Percentiles rank a stretch among this genome's conserved stretches.
Conservation (phyloP, 495 filamentous ascomycete species). For the Hypoxylon subgilvum region DNA sequence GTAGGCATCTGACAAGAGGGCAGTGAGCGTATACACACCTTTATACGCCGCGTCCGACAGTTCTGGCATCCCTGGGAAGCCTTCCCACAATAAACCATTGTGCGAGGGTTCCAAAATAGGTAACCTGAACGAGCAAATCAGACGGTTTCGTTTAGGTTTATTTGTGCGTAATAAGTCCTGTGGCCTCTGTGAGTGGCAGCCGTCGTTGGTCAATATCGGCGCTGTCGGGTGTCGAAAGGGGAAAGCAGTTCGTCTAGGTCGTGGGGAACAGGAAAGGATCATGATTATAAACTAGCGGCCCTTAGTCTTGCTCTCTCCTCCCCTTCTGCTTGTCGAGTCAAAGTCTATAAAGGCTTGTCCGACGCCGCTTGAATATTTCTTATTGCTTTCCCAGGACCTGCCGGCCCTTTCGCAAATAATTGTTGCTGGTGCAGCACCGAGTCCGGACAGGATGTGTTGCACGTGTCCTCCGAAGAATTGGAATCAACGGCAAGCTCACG, state of each 20-base stretch:
- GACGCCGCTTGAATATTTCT: conserved; percentile 4
- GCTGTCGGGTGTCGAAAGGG: conserved; percentile 41
- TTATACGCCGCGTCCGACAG: conserved; percentile 70
- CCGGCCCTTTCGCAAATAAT: not conserved
- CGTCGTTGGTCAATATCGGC: conserved; percentile 30
- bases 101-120: conserved; percentile 38
- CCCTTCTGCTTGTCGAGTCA: conserved; percentile 3
- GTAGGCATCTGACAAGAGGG: conserved; percentile 14
- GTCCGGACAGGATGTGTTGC: conserved; percentile 21
- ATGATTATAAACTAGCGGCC: conserved; percentile 35
- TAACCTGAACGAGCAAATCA: conserved; percentile 39
- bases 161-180: conserved; percentile 23
- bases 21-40: conserved; percentile 48
- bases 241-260: conserved; percentile 43
- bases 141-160: conserved; percentile 16
- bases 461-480: conserved; percentile 18
- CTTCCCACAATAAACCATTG: conserved; percentile 77
- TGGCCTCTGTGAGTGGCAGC: conserved; percentile 30
- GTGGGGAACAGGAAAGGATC: conserved; percentile 39
- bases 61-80: conserved; percentile 72
- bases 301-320: conserved; percentile 14
- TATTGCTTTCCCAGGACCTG: not conserved
- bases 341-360: conserved; percentile 22
- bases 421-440: conserved; percentile 10
- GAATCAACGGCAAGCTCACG: conserved; percentile 9